These are phyloP conservation scores for Salix exigua DNA, from an alignment of 345 rosid species.

Conservation along the genomic window DNA sequence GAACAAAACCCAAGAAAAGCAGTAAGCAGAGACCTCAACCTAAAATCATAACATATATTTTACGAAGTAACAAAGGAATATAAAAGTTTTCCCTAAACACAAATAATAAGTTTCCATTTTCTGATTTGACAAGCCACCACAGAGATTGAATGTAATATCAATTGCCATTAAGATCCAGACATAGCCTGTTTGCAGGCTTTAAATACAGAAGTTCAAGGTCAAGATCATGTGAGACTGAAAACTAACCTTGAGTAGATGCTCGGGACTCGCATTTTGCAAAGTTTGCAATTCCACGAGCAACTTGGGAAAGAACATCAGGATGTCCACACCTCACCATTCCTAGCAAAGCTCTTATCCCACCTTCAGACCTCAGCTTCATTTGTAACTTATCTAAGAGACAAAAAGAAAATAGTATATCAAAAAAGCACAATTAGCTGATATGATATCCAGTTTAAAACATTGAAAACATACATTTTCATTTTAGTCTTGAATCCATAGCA, in stretches of 20 bases:
- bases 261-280: slow-evolving; percentile 37
- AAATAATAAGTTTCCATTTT: not conserved
- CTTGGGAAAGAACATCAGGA: slow-evolving; percentile 37
- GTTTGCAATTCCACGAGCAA: slow-evolving; percentile 35
- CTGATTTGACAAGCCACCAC: not conserved
- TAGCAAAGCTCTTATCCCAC: slow-evolving; percentile 35
- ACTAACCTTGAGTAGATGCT: slow-evolving; percentile 26
- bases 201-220: not conserved
- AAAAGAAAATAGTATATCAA: not conserved
- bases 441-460: not conserved
- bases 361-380: slow-evolving; percentile 30
- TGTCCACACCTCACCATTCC: slow-evolving; percentile 38
- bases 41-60: not conserved
- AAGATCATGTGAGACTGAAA: not conserved
- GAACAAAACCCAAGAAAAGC: not conserved
- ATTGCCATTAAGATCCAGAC: not conserved
- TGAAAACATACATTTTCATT: not conserved
- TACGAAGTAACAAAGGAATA: not conserved
- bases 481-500: not conserved
- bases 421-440: not conserved
- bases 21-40: not conserved
- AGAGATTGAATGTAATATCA: not conserved
- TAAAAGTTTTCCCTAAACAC: not conserved
- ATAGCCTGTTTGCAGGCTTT: not conserved
- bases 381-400: slow-evolving; percentile 24